Evolutionary conservation across 805 yeast species (phyloP), one percentile per base, ranked within the genome.

Genomic region (Kodamaea leandrae): DNA sequence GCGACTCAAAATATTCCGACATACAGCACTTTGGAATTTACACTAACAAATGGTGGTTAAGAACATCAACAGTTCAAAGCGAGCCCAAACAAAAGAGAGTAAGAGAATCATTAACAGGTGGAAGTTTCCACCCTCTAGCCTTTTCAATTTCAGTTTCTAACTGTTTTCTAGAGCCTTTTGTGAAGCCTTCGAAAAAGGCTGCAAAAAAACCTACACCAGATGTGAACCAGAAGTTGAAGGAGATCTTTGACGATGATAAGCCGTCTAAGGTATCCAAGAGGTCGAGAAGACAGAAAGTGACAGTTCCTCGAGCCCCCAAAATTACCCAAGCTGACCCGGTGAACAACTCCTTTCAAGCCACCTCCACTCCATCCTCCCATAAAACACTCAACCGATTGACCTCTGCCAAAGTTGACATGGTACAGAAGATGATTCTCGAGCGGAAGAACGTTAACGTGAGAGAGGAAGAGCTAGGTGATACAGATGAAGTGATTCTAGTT

Each of bases 341-440:
- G 24, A 21, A 21, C 24, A 21, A 21, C 7, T 34, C 42, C 6
- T 48, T 48, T 32, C 43, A 40, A 16, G 52, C 52, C 2, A 48
- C 52, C 6, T 48, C 52, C 3, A 48, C 52, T 4, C 52, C 49
- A 10, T 15, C 27, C 6, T 41, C 19, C 13, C 32, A 14, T 5
- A 27, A 27, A 14, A 12, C 16, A 14, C n/a, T 10, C n/a, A n/a
- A n/a, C n/a, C n/a, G n/a, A n/a, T 25, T 27, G 32, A 13, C 17
- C 3, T 27, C 32, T 6, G 9, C 15, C 8, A 27, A 13, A 27
- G 32, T 27, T 6, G 32, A 27, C 15, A 16, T 27, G 32, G 32
- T 27, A 14, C 32, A 27, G 32, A 12, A 27, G 17, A 10, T 27
- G 17, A 27, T 27, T 14, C 32, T 10, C 8, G 17, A 27, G 17